Evolutionary conservation across 345 rosid genomes (phyloP), one percentile per base, ranked within the genome.

Genomic region (Tarenaya hassleriana): DNA sequence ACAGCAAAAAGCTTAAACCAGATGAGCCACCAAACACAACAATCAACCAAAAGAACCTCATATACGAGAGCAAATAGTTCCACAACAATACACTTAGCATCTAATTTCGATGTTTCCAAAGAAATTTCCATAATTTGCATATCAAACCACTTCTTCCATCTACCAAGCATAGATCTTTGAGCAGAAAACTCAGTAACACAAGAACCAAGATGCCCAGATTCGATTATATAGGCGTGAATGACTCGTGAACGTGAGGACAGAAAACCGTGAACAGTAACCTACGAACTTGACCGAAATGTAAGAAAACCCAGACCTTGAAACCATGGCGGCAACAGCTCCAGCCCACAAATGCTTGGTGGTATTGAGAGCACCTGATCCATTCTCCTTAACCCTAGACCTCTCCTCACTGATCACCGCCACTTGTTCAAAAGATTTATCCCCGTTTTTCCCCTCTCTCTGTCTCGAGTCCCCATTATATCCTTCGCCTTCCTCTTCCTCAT

Each of bases 251-350:
- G n/a, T n/a, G n/a, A n/a, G n/a, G n/a, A n/a, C n/a, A n/a, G n/a
- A n/a, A n/a, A n/a, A n/a, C n/a, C n/a, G n/a, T n/a, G n/a, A n/a
- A n/a, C n/a, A n/a, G n/a, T n/a, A 34, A 14, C 31, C 37, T 44
- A 7, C 0, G 0, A 4, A 33, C n/a, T 29, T 33, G 37, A 24
- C 4, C 10, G 21, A 21, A 48, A 44, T 45, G 35, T 47, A 47
- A 53, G 18, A 53, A 52, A 41, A 27, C 44, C 11, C 52, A 67
- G 67, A 84, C 94, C 94, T 78, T 58, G 88, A 84, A 59, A 84
- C 81, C 81, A 81, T 81, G 38, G 88, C 94, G 3, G 94, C 88
- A 66, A 78, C 66, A 61, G 85, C 94, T 41, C 94, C 94, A 60
- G 94, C 75, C 83, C 94, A 84, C 41, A 84, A 58, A 76, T 84